Conservation (phyloP, 495 filamentous ascomycete species). For the Hypoxylon crocopeplum region DNA sequence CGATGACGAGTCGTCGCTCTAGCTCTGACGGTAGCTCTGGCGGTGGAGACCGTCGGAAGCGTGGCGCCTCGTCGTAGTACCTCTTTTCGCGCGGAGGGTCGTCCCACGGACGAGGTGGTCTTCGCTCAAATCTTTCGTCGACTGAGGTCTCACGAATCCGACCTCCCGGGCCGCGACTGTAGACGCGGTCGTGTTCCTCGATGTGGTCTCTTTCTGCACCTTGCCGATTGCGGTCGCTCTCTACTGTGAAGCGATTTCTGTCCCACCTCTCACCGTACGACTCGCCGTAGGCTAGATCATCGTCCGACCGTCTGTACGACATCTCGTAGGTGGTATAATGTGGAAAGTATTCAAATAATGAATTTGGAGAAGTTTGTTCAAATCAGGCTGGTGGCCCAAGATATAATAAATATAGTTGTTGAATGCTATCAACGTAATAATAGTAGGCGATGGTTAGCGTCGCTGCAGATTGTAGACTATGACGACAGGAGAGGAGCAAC, state of each 20-base stretch:
- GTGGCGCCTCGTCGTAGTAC: constrained; percentile 48
- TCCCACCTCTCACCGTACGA: constrained; percentile 51
- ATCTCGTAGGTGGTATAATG: constrained; percentile 13
- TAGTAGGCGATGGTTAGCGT: constrained; percentile 3
- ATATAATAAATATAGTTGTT: constrained; percentile 5
- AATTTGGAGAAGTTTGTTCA: neutral
- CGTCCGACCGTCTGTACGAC: constrained; percentile 43
- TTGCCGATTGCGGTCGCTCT: constrained; percentile 31
- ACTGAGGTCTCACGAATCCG: constrained; percentile 40
- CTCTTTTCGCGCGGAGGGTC: constrained; percentile 48
- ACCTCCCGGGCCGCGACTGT: constrained; percentile 26
- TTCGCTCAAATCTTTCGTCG: constrained; percentile 44
- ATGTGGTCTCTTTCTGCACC: constrained; percentile 40
- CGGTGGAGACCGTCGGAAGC: constrained; percentile 39
- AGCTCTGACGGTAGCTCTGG: no score
- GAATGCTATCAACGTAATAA: constrained; percentile 2
- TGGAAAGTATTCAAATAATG: neutral
- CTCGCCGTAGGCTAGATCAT: constrained; percentile 45
- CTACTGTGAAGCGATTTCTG: constrained; percentile 46
- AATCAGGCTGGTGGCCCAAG: neutral
- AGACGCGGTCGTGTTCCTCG: constrained; percentile 46
- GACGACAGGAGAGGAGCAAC: constrained; percentile 23
- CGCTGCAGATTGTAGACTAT: constrained; percentile 16
- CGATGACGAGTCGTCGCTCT: constrained; percentile 43
- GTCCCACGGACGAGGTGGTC: constrained; percentile 43